Base-by-base conservation (phyloP, 2,329 filamentous ascomycete genomes). In the Apiospora arundinis region DNA sequence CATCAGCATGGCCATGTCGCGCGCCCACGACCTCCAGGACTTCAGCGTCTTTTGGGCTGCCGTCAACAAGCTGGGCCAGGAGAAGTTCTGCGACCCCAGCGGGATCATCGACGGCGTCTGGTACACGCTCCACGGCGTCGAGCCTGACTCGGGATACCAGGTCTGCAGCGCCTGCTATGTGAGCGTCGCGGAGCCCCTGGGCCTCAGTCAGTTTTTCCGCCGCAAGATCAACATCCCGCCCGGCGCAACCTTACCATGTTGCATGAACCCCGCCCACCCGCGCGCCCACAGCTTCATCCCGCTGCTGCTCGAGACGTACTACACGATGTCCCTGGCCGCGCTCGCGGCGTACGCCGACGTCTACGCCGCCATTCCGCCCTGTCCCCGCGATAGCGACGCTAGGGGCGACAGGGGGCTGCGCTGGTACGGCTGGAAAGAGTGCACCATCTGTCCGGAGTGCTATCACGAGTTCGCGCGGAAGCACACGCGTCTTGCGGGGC, bases 371-470 rank as follows among this genome's bases (percentile, higher is more conserved):
- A 77, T 83, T 6, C 76, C 77, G 4, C 71, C 69, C 0, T 84
- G 78, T 48, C 70, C 68, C 1, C 75, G 76, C 40, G 75, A 81
- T 28, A 71, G 77, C 25, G 75, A 75, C 9, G 73, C 66, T 28
- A 70, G 76, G 23, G 75, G 75, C 11, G 9, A 12, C 3, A 21
- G 18, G 52, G 56, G 32, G 9, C 72, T 69, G 56, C 73, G 74
- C 7, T 81, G 78, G 78, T 83, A 81, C 75, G 82, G 82, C 28
- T 83, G 82, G 82, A 73, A 71, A 4, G 76, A 79, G 48, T 80
- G 74, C 74, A 77, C 69, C 25, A 80, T 83, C 46, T 83, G 82
- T 46, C 79, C 80, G 9, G 79, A 82, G 21, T 83, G 82, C 69
- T 81, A 82, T 67, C 71, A 75, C 42, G 77, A 78, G 14, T 82